Percentiles rank a stretch among this genome's conserved stretches.
Evolutionary conservation across 805 yeast species (phyloP).

Genomic region (Candida montana): DNA sequence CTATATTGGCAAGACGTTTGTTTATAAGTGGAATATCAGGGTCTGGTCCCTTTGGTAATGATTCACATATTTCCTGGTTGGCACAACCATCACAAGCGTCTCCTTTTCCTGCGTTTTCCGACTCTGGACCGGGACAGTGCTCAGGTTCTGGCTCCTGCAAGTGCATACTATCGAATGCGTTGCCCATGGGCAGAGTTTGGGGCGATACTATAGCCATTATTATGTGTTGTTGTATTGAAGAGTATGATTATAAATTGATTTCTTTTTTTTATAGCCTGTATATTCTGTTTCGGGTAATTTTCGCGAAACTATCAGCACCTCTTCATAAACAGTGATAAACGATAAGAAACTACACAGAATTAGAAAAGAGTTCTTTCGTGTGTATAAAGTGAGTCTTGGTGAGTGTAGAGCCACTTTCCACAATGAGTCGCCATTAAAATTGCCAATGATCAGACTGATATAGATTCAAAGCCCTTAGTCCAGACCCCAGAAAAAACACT

Average conservation of each 20-base stretch:
- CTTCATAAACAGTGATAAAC: too few relatives aligned
- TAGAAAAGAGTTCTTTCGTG: too few relatives aligned
- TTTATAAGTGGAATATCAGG: constrained; percentile 81
- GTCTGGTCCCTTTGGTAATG: constrained; percentile 90
- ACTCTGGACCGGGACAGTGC: constrained; percentile 98
- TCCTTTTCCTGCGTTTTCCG: constrained; percentile 87
- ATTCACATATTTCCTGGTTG: constrained; percentile 83
- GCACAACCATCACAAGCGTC: constrained; percentile 96
- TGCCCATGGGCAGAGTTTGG: constrained; percentile 9
- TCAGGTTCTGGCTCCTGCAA: constrained; percentile 80
- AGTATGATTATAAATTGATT: background rate
- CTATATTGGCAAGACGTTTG: constrained; percentile 53
- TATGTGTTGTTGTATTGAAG: background rate
- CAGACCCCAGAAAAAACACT: too few relatives aligned
- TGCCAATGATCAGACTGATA: too few relatives aligned
- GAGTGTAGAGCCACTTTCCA: too few relatives aligned
- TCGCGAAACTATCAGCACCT: too few relatives aligned
- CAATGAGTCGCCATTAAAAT: too few relatives aligned
- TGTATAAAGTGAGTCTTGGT: too few relatives aligned
- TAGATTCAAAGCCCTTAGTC: too few relatives aligned
- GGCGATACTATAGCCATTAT: constrained; percentile 18
- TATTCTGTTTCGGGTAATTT: too few relatives aligned
- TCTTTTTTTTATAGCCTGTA: background rate
- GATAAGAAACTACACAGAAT: too few relatives aligned
- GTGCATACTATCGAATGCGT: constrained; percentile 14